Base-by-base conservation (phyloP, 345 rosid species). In the Eucalyptus polyanthemos region DNA sequence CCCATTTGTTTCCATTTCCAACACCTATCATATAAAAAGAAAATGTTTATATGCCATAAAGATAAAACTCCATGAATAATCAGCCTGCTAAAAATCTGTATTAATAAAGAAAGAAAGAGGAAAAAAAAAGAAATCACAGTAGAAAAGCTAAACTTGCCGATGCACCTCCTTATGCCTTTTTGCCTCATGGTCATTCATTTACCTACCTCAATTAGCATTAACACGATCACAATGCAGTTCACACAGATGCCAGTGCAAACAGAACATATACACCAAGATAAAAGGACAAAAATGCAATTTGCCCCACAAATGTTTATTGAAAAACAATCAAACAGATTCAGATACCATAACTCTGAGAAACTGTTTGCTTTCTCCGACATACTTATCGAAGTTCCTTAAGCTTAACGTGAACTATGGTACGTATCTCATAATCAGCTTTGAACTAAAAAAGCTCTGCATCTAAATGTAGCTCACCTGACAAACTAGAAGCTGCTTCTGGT, bases 401-500 rank as follows among this genome's bases (percentile, higher is more conserved):
- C 83, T 76, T 22, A 76, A 37, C 7, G 83, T 76, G 45, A 76
- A 76, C 83, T 37, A 40, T 1, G 9, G 27, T 12, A 37, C 4
- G 19, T 34, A 37, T 34, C 45, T 11, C 22, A 67, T 67, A 69
- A 72, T 72, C 83, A 72, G 15, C 45, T 37, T 72, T 37, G 83
- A 72, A 72, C 45, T 10, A 86, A 29, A 8, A 10, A 86, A 42
- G 54, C 62, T 50, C 51, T 86, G 34, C 11, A 24, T n/a, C 88
- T 44, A 67, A 49, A 37, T 50, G 86, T 56, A 88, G 21, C 47
- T 92, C 85, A 97, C 99, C 97, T 97, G 98, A 92, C 99, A 97
- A 93, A 97, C 99, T 58, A 97, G 93, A 90, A 97, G 99, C 93
- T 97, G 99, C 92, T 97, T 97, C 92, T 97, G 99, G 88, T 97